phyloP scores from a whole-genome alignment of 352 stramenopile genomes.

The Phytophthora pluvialis region DNA sequence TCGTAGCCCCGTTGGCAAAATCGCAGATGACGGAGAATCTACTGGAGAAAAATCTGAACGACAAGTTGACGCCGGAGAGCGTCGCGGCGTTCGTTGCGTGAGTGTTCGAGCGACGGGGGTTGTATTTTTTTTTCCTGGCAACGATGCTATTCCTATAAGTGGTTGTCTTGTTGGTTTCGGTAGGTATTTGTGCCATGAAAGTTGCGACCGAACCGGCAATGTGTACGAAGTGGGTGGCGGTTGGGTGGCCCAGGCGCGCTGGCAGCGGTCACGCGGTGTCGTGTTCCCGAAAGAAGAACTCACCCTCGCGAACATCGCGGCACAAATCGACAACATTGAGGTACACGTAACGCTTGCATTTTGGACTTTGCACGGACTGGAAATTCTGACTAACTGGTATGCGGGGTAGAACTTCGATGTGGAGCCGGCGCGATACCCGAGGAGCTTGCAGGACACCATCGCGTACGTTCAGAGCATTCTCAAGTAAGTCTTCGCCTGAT shows the following conservation, averaged over 20 bases:
- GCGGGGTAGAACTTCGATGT: conserved; percentile 58
- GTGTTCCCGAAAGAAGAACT: conserved; percentile 58
- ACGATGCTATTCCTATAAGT: not conserved
- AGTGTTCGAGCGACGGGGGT: not conserved
- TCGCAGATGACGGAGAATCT: conserved; percentile 88
- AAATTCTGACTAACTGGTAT: too few species aligned
- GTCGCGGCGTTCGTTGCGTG: conserved; percentile 84
- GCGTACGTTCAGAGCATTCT: conserved; percentile 40
- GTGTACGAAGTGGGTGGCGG: conserved; percentile 87
- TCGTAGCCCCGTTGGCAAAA: conserved; percentile 81
- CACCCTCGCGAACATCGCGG: conserved; percentile 54
- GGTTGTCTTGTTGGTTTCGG: conserved; percentile 3
- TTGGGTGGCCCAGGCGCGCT: conserved; percentile 80
- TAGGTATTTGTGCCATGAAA: conserved; percentile 86
- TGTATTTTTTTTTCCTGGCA: too few species aligned
- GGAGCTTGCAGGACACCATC: conserved; percentile 69
- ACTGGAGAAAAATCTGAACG: conserved; percentile 66
- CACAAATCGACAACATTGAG: conserved; percentile 65
- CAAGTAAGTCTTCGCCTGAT: conserved; percentile 1
- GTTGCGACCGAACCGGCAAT: conserved; percentile 67
- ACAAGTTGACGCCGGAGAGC: conserved; percentile 74
- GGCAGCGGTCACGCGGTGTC: conserved; percentile 72
- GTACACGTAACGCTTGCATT: conserved; percentile 31
- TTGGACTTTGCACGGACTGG: not conserved
- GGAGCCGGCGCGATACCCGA: conserved; percentile 61